Percentiles rank a stretch among this genome's conserved stretches.
Conservation (phyloP, 768 basidiomycete genomes). For the Gautieria morchelliformis region DNA sequence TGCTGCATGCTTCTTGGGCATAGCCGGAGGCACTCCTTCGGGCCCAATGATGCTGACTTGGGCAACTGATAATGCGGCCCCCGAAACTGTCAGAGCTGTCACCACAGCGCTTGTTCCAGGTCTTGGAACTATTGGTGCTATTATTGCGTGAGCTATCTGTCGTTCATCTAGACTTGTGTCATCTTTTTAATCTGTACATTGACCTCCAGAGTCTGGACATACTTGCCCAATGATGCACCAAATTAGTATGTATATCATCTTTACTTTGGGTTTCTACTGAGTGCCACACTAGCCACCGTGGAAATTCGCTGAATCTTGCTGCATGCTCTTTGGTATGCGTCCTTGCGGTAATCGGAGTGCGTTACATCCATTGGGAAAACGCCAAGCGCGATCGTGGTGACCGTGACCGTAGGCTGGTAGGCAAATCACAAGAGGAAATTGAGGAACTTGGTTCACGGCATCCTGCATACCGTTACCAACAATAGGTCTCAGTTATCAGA, state of each 20-base stretch:
- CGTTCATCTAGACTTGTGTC: not conserved
- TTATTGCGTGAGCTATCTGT: slow-evolving; percentile 30
- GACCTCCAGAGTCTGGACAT: slow-evolving; percentile 34
- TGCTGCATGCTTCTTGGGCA: slow-evolving; percentile 36
- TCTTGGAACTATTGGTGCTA: slow-evolving; percentile 33
- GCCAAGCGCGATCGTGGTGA: slow-evolving; percentile 32
- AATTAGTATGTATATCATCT: slow-evolving; percentile 19
- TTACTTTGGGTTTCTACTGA: not conserved
- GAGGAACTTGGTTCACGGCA: slow-evolving; percentile 35
- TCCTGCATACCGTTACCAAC: slow-evolving; percentile 35
- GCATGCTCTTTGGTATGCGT: slow-evolving; percentile 25
- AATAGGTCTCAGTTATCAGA: not conserved
- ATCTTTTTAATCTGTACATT: not conserved
- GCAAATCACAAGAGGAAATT: slow-evolving; percentile 28
- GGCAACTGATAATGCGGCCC: slow-evolving; percentile 41
- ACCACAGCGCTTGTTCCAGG: slow-evolving; percentile 36
- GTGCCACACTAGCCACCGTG: slow-evolving; percentile 22
- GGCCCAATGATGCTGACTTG: slow-evolving; percentile 36
- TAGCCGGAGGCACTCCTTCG: slow-evolving; percentile 29
- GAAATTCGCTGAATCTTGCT: slow-evolving; percentile 37
- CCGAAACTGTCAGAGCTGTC: slow-evolving; percentile 39
- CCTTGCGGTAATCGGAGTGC: slow-evolving; percentile 20
- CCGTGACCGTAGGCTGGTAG: slow-evolving; percentile 31
- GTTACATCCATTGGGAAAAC: slow-evolving; percentile 36
- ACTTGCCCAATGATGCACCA: slow-evolving; percentile 35